These are phyloP conservation scores for Aspergillus heteromorphus DNA, from an alignment of 495 filamentous ascomycete species.

Conservation along the genomic window DNA sequence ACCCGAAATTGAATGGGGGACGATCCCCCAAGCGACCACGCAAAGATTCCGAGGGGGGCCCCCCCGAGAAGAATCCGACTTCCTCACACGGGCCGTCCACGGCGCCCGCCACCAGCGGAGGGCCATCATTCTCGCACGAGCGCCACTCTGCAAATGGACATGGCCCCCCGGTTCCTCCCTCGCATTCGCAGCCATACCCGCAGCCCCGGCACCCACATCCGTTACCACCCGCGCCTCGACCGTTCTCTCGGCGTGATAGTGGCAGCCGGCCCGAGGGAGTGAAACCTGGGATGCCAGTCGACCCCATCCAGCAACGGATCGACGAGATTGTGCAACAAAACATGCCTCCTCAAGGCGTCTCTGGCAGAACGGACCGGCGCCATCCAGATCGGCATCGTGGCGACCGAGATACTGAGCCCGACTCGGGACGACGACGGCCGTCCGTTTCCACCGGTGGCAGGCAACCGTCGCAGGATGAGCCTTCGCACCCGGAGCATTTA, in stretches of 20 bases:
- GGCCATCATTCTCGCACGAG: slow-evolving; percentile 9
- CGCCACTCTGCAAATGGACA: slow-evolving; percentile 17
- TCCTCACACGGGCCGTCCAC: slow-evolving; percentile 4
- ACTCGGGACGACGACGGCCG: slow-evolving; percentile 7
- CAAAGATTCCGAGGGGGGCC: slow-evolving; percentile 18
- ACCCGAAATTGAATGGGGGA: slow-evolving; percentile 20
- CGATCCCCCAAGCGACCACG: slow-evolving; percentile 41
- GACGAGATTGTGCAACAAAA: slow-evolving; percentile 30
- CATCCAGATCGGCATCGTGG: slow-evolving; percentile 14
- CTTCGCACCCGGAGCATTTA: background rate
- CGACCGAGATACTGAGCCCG: slow-evolving; percentile 2
- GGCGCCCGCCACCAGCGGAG: slow-evolving; percentile 2
- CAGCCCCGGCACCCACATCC: slow-evolving; percentile 15
- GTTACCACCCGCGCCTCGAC: slow-evolving; percentile 10
- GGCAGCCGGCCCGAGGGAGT: slow-evolving; percentile 3
- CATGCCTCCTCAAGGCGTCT: slow-evolving; percentile 4
- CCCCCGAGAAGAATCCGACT: slow-evolving; percentile 1
- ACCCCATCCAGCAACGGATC: slow-evolving; percentile 31
- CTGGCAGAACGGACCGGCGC: slow-evolving; percentile 7
- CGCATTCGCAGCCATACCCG: slow-evolving; percentile 3
- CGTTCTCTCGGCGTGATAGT: slow-evolving; percentile 17
- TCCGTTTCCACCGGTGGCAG: slow-evolving; percentile 3
- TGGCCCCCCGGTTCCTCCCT: background rate
- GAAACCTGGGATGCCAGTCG: slow-evolving; percentile 5
- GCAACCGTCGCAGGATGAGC: slow-evolving; percentile 4